Base-by-base conservation (phyloP, 495 filamentous ascomycete genomes). In the Bathelium albidoporum region DNA sequence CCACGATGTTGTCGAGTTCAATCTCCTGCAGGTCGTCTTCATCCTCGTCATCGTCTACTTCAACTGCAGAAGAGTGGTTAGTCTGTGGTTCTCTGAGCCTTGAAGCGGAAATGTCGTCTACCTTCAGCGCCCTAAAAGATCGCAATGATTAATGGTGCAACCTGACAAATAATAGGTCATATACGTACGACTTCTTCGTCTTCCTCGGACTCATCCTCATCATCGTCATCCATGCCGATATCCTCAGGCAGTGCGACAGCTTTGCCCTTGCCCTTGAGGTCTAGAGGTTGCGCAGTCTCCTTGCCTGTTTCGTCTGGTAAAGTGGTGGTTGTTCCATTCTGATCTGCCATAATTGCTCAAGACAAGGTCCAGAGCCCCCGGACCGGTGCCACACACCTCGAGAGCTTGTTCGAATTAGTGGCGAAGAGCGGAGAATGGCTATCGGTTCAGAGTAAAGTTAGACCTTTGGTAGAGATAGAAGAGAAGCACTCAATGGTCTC, bases 11-110 rank as follows among this genome's bases (percentile, higher is more conserved):
- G 67, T 83, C 81, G 41, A 82, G 75, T 72, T 95, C 90, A 73
- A 97, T 95, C 74, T 91, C 91, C 73, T 91, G 89, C 78, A 96
- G 85, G 75, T 89, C 86, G 69, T 94, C 90, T 59, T 89, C 89
- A 14, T 89, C 88, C 1, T 87, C 87, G 45, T 84, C 83, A 12
- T 84, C 86, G 22, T 61, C 60, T 12, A 68, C 67, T 44, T 53
- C 69, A 32, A 44, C 63, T 63, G 49, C 67, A 29, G 59, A n/a
- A n/a, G n/a, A 49, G 26, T 34, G 26, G 32, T 53, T 2, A 39
- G 29, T 32, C 12, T 10, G 10, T 18, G 34, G 0, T 2, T 11
- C 1, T 24, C 11, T 26, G 28, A 44, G 14, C 1, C n/a, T 22
- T 4, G 2, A 14, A 14, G 10, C 12, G 12, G 7, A 7, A 28